Evolutionary conservation across 1,284 basidiomycete genomes (phyloP).

Genomic region (Hemileia vastatrix): DNA sequence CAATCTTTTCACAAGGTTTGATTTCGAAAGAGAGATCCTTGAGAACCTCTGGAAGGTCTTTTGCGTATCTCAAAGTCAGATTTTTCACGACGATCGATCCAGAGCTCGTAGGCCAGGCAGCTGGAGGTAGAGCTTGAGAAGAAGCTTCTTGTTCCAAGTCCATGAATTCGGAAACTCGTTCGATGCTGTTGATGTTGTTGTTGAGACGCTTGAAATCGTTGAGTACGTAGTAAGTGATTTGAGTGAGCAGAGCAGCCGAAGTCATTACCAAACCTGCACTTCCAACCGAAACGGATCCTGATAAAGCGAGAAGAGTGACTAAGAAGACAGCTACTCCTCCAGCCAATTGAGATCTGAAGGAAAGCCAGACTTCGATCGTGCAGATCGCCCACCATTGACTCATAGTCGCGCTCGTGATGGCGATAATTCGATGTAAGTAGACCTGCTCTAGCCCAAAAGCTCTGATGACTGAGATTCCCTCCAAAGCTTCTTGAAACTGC

Average conservation of each 20-base stretch:
- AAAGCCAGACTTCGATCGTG: constrained; percentile 36
- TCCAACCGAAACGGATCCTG: constrained; percentile 31
- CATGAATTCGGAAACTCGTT: constrained; percentile 79
- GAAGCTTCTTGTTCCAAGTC: constrained; percentile 70
- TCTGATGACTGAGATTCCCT: constrained; percentile 32
- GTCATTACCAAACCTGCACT: constrained; percentile 34
- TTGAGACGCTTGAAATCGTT: constrained; percentile 35
- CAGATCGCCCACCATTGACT: constrained; percentile 33
- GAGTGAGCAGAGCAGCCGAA: constrained; percentile 31
- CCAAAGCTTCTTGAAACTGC: constrained; percentile 30
- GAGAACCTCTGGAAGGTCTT: constrained; percentile 71
- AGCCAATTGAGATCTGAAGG: constrained; percentile 33
- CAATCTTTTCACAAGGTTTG: constrained; percentile 59
- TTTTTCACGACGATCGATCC: constrained; percentile 59
- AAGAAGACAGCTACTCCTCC: constrained; percentile 32
- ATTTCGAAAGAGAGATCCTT: constrained; percentile 65
- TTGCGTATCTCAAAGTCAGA: constrained; percentile 68
- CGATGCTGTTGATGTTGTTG: constrained; percentile 58
- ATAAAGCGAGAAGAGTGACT: constrained; percentile 29
- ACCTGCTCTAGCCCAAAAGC: constrained; percentile 31
- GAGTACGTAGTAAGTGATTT: constrained; percentile 31
- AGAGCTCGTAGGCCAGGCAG: constrained; percentile 50
- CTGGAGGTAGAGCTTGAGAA: constrained; percentile 27
- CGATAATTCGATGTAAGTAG: constrained; percentile 10
- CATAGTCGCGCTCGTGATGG: background rate